These are phyloP conservation scores for Populus hybrid DNA, from an alignment of 441 rosid genomes.

Conservation along the genomic window DNA sequence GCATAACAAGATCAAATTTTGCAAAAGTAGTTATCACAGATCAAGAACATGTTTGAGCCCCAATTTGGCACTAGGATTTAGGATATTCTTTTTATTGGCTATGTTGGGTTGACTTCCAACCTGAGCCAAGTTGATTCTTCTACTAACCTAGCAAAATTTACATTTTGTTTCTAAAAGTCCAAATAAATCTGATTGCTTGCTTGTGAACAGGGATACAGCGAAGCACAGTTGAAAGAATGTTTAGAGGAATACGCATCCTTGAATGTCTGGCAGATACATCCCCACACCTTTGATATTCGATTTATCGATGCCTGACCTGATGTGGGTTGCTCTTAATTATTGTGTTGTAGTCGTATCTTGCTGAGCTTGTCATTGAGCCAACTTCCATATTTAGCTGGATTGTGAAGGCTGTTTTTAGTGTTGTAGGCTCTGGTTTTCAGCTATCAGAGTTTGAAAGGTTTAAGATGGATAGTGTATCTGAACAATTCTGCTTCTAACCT, in stretches of 20 bases:
- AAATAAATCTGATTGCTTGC: slow-evolving; percentile 7
- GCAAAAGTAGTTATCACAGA: neutral
- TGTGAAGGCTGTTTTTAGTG: neutral
- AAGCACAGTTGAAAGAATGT: slow-evolving; percentile 97
- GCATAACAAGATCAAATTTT: neutral
- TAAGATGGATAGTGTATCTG: neutral
- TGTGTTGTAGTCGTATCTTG: neutral
- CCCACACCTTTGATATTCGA: slow-evolving; percentile 87
- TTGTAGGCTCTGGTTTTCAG: neutral
- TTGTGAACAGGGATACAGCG: slow-evolving; percentile 89
- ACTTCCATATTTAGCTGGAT: neutral
- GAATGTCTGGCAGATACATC: slow-evolving; percentile 98
- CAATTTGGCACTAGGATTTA: neutral
- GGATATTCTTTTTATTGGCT: neutral
- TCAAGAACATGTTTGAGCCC: neutral
- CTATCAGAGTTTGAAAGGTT: neutral
- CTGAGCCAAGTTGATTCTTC: neutral
- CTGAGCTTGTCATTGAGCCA: neutral
- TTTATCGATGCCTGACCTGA: slow-evolving; percentile 67
- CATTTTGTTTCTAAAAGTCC: neutral
- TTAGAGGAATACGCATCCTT: slow-evolving; percentile 95
- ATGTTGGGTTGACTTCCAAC: neutral
- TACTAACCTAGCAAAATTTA: neutral
- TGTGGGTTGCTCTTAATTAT: slow-evolving; percentile 4
- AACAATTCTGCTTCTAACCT: neutral